A percentile compares a stretch with the other conserved stretches of the same genome.
These are phyloP conservation scores for Neocatenulostroma microsporum DNA, from an alignment of 2,329 filamentous ascomycete species.

Conservation along the genomic window DNA sequence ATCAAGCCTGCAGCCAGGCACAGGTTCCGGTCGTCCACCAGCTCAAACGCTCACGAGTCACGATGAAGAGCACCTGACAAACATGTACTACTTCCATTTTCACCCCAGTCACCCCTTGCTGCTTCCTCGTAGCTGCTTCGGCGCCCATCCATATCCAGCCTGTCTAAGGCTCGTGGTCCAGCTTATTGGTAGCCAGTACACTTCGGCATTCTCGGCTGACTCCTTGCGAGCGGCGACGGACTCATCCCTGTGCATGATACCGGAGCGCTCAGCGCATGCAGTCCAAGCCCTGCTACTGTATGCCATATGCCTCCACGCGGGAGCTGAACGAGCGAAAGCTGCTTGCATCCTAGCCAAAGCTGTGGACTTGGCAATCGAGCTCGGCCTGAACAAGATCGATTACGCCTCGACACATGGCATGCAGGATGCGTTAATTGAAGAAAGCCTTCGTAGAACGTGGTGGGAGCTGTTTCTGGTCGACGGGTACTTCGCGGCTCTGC, in stretches of 20 bases:
- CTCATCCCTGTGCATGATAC: too few species aligned
- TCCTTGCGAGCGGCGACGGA: constrained; percentile 33
- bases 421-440: constrained; percentile 64
- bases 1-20: too few species aligned
- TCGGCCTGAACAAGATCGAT: constrained; percentile 64
- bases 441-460: constrained; percentile 83
- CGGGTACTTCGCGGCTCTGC: constrained; percentile 75
- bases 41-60: constrained; percentile 1
- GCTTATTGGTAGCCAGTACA: constrained; percentile 51
- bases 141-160: constrained; percentile 35
- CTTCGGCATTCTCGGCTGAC: constrained; percentile 35
- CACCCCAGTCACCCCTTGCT: constrained; percentile 51
- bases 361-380: constrained; percentile 63
- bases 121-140: constrained; percentile 40
- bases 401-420: constrained; percentile 59
- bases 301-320: constrained; percentile 69
- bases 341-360: constrained; percentile 59
- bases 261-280: constrained; percentile 44
- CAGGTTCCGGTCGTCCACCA: too few species aligned
- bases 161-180: constrained; percentile 49
- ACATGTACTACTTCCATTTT: constrained; percentile 51
- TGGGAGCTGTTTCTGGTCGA: constrained; percentile 81
- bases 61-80: constrained; percentile 37
- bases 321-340: constrained; percentile 55
- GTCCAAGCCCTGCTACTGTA: constrained; percentile 73